These are phyloP conservation scores for Wickerhamomyces xylosicus DNA, from an alignment of 805 yeast species.

Conservation along the genomic window DNA sequence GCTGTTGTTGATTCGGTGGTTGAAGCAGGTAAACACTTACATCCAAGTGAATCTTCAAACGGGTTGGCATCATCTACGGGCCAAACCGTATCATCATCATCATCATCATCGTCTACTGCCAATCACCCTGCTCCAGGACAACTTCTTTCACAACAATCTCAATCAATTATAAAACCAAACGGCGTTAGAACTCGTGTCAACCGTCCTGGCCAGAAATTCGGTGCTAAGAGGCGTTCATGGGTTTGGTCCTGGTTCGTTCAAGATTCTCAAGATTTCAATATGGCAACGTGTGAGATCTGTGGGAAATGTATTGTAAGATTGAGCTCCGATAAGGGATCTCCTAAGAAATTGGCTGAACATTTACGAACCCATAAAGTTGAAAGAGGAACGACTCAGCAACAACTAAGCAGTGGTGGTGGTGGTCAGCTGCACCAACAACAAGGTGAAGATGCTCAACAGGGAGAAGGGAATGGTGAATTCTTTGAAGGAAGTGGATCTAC, in stretches of 20 bases:
- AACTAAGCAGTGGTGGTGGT: slow-evolving; percentile 16
- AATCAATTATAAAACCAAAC: no score
- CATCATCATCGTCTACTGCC: no score
- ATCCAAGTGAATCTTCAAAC: no score
- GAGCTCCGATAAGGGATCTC: slow-evolving; percentile 45
- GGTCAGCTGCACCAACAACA: not conserved
- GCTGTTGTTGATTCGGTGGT: slow-evolving; percentile 15
- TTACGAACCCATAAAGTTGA: slow-evolving; percentile 41
- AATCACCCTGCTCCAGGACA: slow-evolving; percentile 11
- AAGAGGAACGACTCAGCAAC: slow-evolving; percentile 14
- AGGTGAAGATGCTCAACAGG: not conserved
- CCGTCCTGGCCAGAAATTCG: slow-evolving; percentile 45
- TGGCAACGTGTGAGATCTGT: slow-evolving; percentile 46
- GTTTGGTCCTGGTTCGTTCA: slow-evolving; percentile 56
- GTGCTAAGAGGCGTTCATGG: slow-evolving; percentile 54
- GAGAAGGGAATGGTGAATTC: not conserved
- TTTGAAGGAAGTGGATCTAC: not conserved
- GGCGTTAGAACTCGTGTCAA: no score
- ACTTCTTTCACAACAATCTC: no score
- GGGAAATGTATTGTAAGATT: slow-evolving; percentile 37
- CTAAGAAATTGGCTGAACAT: slow-evolving; percentile 49
- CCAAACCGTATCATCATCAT: not conserved
- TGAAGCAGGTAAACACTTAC: not conserved
- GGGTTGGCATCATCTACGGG: no score
- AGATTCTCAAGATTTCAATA: slow-evolving; percentile 33